Base-by-base conservation (phyloP, 2,329 filamentous ascomycete genomes). In the Aureobasidium sp. region DNA sequence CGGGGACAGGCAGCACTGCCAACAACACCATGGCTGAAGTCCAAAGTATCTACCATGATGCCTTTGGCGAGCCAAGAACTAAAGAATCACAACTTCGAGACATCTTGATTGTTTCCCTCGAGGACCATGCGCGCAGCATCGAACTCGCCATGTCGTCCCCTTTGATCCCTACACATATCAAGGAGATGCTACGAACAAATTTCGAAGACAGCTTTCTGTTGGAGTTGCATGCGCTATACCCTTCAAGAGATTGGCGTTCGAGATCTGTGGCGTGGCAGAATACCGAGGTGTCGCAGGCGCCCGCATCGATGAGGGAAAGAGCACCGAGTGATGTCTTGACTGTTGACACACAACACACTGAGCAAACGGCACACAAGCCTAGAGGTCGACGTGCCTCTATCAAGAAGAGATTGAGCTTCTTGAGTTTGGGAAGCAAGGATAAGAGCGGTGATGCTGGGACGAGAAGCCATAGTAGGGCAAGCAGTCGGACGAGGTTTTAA, bases 61-160 rank as follows among this genome's bases (percentile, higher is more conserved):
- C 36, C n/a, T 37, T 34, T 78, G 37, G 74, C 77, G 26, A 78
- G 79, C 0, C 72, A 73, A 36, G 72, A 73, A 12, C 69, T 78
- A 29, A 80, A 82, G 66, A 77, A 78, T 1, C 81, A n/a, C 46
- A 57, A 12, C 29, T 91, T 68, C 87, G 95, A 66, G 90, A 84
- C 53, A 90, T 91, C 1, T 85, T 97, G 66, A 88, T 88, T 70
- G 89, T 92, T 72, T 89, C 91, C 0, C 81, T 97, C 34, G 83
- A 96, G 46, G 94, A 97, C 70, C 92, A 97, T 73, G 90, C 91
- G 2, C 83, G 96, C 64, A 87, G 90, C 73, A 86, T 97, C 68
- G 91, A 93, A 77, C 86, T 90, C 66, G 93, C 90, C 69, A 75
- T 97, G 8, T 65, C 80, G 80, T 4, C 80, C 86, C 68, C 90